Conservation (phyloP, 139 green algal species). For the Coelastrella sp. region DNA sequence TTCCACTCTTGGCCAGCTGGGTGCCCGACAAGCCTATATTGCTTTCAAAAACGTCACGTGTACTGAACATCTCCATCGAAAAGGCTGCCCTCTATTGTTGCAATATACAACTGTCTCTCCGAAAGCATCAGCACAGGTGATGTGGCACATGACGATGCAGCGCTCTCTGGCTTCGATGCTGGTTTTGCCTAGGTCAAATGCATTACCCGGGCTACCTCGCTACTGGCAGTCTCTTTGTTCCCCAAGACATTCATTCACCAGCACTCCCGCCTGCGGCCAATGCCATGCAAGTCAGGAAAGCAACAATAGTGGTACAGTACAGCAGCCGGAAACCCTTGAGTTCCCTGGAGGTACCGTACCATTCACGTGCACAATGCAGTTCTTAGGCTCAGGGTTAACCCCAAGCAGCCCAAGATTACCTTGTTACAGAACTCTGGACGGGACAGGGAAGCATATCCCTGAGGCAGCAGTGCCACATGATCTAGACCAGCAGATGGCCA, state of each 20-base stretch:
- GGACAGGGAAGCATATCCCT: slow-evolving; percentile 52
- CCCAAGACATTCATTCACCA: not conserved
- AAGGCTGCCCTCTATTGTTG: too few relatives aligned
- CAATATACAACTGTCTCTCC: not conserved
- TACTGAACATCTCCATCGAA: too few relatives aligned
- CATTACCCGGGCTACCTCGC: not conserved
- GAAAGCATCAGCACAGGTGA: not conserved
- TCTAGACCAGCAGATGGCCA: slow-evolving; percentile 46
- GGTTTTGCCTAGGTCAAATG: not conserved
- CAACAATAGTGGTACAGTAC: not conserved
- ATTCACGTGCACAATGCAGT: slow-evolving; percentile 62
- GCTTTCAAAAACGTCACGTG: too few relatives aligned
- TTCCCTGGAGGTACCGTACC: slow-evolving; percentile 72
- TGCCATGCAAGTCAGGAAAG: not conserved
- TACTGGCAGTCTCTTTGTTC: too few relatives aligned
- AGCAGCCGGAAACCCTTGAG: slow-evolving; percentile 54
- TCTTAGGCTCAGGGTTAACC: slow-evolving; percentile 49
- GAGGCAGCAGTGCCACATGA: slow-evolving; percentile 62
- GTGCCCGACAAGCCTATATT: too few relatives aligned
- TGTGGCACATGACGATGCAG: not conserved
- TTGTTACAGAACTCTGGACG: slow-evolving; percentile 78
- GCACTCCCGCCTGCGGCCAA: not conserved
- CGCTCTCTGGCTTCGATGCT: not conserved
- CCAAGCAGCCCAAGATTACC: slow-evolving; percentile 54
- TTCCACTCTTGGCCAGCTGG: too few relatives aligned